phyloP scores from a whole-genome alignment of 2,329 filamentous ascomycete species.

The Fusarium pseudograminearum region DNA sequence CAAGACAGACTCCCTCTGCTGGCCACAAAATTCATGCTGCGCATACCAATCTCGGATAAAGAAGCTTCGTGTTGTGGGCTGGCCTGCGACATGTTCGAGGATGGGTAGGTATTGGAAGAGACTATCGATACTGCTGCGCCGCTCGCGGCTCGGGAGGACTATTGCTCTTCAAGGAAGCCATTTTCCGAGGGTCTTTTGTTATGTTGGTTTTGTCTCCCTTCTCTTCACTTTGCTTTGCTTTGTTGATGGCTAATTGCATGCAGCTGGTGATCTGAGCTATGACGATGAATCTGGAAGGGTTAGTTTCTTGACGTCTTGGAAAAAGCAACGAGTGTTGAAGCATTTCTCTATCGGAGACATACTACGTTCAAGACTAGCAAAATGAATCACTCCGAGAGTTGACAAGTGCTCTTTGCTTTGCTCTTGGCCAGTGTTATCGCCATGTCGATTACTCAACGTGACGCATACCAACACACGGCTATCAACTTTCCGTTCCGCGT shows the following conservation, averaged over 20 bases:
- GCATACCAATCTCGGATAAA: slow-evolving; percentile 46
- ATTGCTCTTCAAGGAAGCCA: slow-evolving; percentile 49
- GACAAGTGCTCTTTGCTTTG: slow-evolving; percentile 2
- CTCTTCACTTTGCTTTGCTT: not conserved
- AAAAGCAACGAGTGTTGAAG: slow-evolving; percentile 24
- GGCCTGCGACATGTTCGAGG: slow-evolving; percentile 41
- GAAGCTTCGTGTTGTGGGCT: slow-evolving; percentile 26
- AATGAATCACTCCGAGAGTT: not conserved
- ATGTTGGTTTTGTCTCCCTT: not conserved
- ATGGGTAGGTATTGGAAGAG: slow-evolving; percentile 40
- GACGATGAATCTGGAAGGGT: slow-evolving; percentile 52
- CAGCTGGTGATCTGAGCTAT: slow-evolving; percentile 44
- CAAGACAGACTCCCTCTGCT: slow-evolving; percentile 21
- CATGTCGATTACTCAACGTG: slow-evolving; percentile 21
- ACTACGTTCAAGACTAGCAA: not conserved
- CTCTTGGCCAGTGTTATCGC: not conserved
- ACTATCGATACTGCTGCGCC: slow-evolving; percentile 43
- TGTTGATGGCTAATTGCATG: not conserved
- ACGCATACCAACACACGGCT: slow-evolving; percentile 30
- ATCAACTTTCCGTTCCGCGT: slow-evolving; percentile 13
- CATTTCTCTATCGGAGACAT: not conserved
- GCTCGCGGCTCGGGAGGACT: not conserved
- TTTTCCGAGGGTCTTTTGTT: slow-evolving; percentile 47
- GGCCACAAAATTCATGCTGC: slow-evolving; percentile 50
- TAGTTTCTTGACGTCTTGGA: slow-evolving; percentile 50